phyloP scores from a whole-genome alignment of 768 basidiomycete species.

The Boletus sp. region DNA sequence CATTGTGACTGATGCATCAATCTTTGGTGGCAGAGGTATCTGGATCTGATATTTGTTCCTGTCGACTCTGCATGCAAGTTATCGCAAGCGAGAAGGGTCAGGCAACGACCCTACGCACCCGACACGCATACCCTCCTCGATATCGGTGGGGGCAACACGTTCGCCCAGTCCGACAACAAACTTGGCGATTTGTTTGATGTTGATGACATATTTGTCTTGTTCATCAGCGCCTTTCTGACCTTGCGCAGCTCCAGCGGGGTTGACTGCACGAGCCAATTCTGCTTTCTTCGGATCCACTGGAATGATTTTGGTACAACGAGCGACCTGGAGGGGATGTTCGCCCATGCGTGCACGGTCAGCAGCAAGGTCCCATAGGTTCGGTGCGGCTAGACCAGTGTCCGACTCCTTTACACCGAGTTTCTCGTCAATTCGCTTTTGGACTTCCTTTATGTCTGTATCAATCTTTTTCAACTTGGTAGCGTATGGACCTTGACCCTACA shows the following conservation, averaged over 20 bases:
- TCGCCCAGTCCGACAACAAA: conserved; percentile 98
- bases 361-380: conserved; percentile 95
- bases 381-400: conserved; percentile 94
- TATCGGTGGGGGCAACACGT: conserved; percentile 94
- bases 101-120: conserved; percentile 57
- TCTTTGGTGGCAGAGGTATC: conserved; percentile 97
- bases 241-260: conserved; percentile 71
- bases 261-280: conserved; percentile 73
- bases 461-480: conserved; percentile 83
- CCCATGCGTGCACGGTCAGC: conserved; percentile 90
- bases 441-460: conserved; percentile 90
- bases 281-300: conserved; percentile 73
- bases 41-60: conserved; percentile 98
- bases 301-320: conserved; percentile 98
- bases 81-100: background rate
- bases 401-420: conserved; percentile 98
- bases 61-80: conserved; percentile 63
- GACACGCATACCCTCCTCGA: conserved; percentile 99
- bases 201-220: conserved; percentile 99
- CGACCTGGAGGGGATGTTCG: conserved; percentile 94
- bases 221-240: conserved; percentile 97
- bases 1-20: conserved; percentile 99
- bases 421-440: conserved; percentile 97
- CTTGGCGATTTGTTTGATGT: conserved; percentile 99
- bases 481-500: conserved; percentile 97